A percentile compares a stretch with the other conserved stretches of the same genome.
phyloP scores from a whole-genome alignment of 2,329 filamentous ascomycete species.

The Calonectria pseudoturangicola region DNA sequence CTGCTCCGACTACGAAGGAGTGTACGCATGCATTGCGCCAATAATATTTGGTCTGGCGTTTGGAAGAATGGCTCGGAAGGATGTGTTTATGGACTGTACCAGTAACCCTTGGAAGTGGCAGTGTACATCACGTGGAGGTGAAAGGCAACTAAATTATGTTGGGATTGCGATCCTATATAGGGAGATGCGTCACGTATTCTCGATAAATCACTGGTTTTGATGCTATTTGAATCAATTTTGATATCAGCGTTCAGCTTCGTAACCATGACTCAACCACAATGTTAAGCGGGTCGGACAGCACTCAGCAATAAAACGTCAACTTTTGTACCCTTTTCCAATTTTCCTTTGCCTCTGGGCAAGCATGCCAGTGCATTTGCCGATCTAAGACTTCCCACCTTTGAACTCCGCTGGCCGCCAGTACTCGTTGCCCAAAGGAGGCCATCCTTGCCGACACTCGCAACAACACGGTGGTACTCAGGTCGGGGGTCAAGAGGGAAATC shows the following conservation, averaged over 20 bases:
- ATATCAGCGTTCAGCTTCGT: background rate
- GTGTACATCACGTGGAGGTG: conserved; percentile 60
- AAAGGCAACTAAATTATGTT: conserved; percentile 54
- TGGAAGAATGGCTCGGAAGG: conserved; percentile 61
- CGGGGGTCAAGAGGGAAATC: conserved; percentile 85
- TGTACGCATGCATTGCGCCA: conserved; percentile 60
- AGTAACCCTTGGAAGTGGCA: conserved; percentile 57
- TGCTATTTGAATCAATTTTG: conserved; percentile 32
- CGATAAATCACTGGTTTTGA: conserved; percentile 46
- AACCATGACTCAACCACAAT: background rate
- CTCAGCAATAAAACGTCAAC: conserved; percentile 90
- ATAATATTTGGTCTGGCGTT: conserved; percentile 64
- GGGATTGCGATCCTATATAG: conserved; percentile 46
- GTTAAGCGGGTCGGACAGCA: conserved; percentile 56
- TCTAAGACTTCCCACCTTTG: conserved; percentile 89
- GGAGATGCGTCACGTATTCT: conserved; percentile 46
- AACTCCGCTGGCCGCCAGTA: conserved; percentile 93
- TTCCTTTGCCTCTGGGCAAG: conserved; percentile 79
- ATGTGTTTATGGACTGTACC: conserved; percentile 59
- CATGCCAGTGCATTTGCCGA: conserved; percentile 91
- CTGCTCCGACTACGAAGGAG: conserved; percentile 51
- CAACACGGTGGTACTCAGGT: conserved; percentile 92
- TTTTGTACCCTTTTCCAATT: conserved; percentile 79
- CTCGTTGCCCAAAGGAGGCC: conserved; percentile 84
- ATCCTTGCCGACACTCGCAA: conserved; percentile 79